A percentile compares a stretch with the other conserved stretches of the same genome.
Evolutionary conservation across 2,329 filamentous ascomycete species (phyloP).

Genomic region (Stagonosporopsis rhizophila): DNA sequence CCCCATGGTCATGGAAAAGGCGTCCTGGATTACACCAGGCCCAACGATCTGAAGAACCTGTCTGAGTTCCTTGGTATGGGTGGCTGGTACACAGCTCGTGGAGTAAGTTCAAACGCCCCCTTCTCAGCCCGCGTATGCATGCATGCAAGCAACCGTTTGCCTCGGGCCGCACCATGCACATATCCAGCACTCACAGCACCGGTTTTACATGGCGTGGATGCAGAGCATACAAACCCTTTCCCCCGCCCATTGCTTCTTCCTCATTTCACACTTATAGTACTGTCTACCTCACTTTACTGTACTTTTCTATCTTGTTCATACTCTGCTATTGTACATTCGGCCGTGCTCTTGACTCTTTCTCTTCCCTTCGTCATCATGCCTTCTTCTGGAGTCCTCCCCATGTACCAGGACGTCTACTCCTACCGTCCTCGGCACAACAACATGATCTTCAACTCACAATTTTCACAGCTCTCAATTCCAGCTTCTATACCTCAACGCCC

Average conservation of each 20-base stretch:
- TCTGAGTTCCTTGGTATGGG: slow-evolving; percentile 45
- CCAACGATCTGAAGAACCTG: slow-evolving; percentile 44
- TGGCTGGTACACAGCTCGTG: slow-evolving; percentile 47
- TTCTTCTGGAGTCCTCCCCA: not conserved
- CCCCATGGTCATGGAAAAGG: slow-evolving; percentile 18
- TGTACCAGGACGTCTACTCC: slow-evolving; percentile 23
- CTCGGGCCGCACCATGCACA: not conserved
- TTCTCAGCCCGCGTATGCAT: slow-evolving; percentile 15
- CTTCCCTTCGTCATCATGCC: slow-evolving; percentile 19
- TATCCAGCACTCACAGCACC: not conserved
- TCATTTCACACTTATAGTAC: not conserved
- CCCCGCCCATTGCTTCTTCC: not conserved
- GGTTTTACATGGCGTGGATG: slow-evolving; percentile 1
- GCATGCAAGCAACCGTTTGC: slow-evolving; percentile 10
- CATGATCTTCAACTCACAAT: slow-evolving; percentile 30
- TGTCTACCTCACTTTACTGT: not conserved
- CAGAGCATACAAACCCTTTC: slow-evolving; percentile 7
- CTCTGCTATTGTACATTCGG: slow-evolving; percentile 8
- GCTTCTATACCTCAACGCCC: slow-evolving; percentile 45
- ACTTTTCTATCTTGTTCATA: slow-evolving; percentile 5
- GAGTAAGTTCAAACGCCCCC: slow-evolving; percentile 43
- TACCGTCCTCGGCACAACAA: slow-evolving; percentile 28
- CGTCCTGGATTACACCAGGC: slow-evolving; percentile 34
- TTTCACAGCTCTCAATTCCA: slow-evolving; percentile 34
- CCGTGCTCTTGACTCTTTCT: slow-evolving; percentile 1